Base-by-base conservation (phyloP, 148 eudicot genomes). In the Fagopyrum esculentum region DNA sequence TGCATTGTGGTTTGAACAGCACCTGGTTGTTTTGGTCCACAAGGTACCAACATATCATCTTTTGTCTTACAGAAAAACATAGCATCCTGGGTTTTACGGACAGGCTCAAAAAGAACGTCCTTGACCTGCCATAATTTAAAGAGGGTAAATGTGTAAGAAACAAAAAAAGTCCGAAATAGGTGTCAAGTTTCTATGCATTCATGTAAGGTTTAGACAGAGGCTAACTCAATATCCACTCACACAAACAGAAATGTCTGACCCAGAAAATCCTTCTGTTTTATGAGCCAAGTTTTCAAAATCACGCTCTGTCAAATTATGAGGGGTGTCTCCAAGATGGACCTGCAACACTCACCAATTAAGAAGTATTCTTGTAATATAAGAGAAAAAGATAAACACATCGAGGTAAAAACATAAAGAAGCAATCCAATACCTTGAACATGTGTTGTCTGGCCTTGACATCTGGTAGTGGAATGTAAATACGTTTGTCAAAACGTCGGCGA, bases 291-390 rank as follows among this genome's bases (percentile, higher is more conserved):
- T 79, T 80, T 92, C 98, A 80, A 82, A 92, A 75, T 94, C 98
- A 74, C 91, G 89, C 86, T 92, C 98, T 55, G 76, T 84, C 85
- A 94, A 83, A 75, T 87, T 86, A 81, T 94, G 88, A 51, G 98
- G 98, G 43, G 98, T 94, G 80, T 94, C 97, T 54, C 97, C 98
- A 77, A 94, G 87, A 87, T 94, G 98, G 78, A 92, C 98, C 97
- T 94, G 79, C 66, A 76, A 49, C 77, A 73, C 71, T 56, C 79
- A n/a, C 69, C 47, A 59, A 77, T 11, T 15, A 45, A 60, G 52
- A 46, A 54, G 3, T 35, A 35, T 2, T 35, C 40, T 56, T 64
- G 48, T 11, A 29, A 30, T 3, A 4, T 73, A 30, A 2, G 49
- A 75, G 3, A 15, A 15, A 35, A 16, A 75, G 26, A 6, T 7